A percentile compares a stretch with the other conserved stretches of the same genome.
Conservation (phyloP, 2,329 filamentous ascomycete genomes). For the Fusarium vanettenii region DNA sequence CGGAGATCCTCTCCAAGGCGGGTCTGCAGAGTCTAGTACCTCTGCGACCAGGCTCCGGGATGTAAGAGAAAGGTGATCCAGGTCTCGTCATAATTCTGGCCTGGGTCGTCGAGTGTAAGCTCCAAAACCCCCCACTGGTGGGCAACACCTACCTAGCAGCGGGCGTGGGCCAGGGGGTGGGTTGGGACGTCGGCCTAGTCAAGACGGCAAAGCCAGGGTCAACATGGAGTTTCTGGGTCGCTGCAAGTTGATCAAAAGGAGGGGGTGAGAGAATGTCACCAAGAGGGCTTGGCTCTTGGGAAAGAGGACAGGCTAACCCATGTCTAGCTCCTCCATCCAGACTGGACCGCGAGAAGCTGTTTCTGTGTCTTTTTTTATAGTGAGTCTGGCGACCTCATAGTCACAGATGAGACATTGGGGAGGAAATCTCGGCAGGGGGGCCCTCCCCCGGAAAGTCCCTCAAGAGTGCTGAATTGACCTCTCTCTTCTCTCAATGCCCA, state of each 20-base stretch:
- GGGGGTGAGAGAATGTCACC: conserved; percentile 37
- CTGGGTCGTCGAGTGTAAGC: conserved; percentile 33
- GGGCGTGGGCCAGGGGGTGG: conserved; percentile 31
- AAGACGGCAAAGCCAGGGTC: conserved; percentile 33
- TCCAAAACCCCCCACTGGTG: conserved; percentile 35
- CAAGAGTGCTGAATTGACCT: conserved; percentile 21
- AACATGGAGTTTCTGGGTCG: conserved; percentile 37
- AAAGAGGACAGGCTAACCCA: conserved; percentile 31
- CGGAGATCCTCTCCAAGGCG: conserved; percentile 45
- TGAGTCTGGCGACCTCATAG: conserved; percentile 27
- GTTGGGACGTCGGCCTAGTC: conserved; percentile 31
- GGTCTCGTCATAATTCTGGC: conserved; percentile 44
- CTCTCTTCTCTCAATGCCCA: conserved; percentile 22
- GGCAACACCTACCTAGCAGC: conserved; percentile 6
- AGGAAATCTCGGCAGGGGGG: conserved; percentile 27
- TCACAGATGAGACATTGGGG: conserved; percentile 39
- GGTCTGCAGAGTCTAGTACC: conserved; percentile 36
- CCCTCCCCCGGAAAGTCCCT: conserved; percentile 15
- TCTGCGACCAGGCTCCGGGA: conserved; percentile 41
- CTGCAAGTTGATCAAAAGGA: conserved; percentile 43
- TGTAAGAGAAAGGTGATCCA: conserved; percentile 41
- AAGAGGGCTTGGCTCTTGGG: conserved; percentile 32
- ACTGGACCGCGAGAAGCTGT: conserved; percentile 29
- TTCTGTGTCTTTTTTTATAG: conserved; percentile 35
- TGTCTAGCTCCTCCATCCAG: conserved; percentile 37